A percentile compares a stretch with the other conserved stretches of the same genome.
These are phyloP conservation scores for Bipolaris bicolor DNA, from an alignment of 2,329 filamentous ascomycete genomes.

Conservation along the genomic window DNA sequence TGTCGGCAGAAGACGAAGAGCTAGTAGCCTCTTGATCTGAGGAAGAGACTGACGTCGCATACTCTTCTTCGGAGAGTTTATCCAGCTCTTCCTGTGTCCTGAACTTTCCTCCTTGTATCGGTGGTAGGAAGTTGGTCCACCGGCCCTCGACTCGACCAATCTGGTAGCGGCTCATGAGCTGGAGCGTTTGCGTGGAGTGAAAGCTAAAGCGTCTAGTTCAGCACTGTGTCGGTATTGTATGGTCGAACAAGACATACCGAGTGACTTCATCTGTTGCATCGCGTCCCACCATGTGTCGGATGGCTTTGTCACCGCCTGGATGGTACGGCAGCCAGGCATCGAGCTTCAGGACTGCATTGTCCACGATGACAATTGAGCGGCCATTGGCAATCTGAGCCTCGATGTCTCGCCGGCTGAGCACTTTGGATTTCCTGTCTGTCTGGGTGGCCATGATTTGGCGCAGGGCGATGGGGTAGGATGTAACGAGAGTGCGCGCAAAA, in stretches of 20 bases:
- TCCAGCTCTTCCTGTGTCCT: slow-evolving; percentile 57
- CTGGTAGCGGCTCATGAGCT: slow-evolving; percentile 79
- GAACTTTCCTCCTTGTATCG: slow-evolving; percentile 88
- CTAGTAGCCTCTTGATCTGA: slow-evolving; percentile 37
- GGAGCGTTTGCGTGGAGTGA: slow-evolving; percentile 78
- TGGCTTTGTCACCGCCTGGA: slow-evolving; percentile 88
- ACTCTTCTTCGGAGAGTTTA: slow-evolving; percentile 45
- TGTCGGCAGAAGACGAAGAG: slow-evolving; percentile 59
- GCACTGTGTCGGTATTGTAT: not conserved
- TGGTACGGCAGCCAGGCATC: slow-evolving; percentile 90
- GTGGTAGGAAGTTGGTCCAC: slow-evolving; percentile 89
- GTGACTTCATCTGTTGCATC: slow-evolving; percentile 95
- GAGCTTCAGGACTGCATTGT: slow-evolving; percentile 81
- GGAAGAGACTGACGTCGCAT: slow-evolving; percentile 20
- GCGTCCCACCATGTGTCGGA: slow-evolving; percentile 89
- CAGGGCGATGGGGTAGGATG: slow-evolving; percentile 18
- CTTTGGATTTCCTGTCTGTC: slow-evolving; percentile 51
- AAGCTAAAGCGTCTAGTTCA: slow-evolving; percentile 61
- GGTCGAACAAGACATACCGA: slow-evolving; percentile 65
- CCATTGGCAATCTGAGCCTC: slow-evolving; percentile 86
- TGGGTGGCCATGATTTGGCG: slow-evolving; percentile 36
- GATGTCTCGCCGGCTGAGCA: slow-evolving; percentile 69
- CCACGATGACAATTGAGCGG: slow-evolving; percentile 77
- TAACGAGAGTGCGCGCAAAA: slow-evolving; percentile 6
- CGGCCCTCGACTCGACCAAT: slow-evolving; percentile 80